Evolutionary conservation across 257 asterid species (phyloP).

Genomic region (Lavandula angustifolia): DNA sequence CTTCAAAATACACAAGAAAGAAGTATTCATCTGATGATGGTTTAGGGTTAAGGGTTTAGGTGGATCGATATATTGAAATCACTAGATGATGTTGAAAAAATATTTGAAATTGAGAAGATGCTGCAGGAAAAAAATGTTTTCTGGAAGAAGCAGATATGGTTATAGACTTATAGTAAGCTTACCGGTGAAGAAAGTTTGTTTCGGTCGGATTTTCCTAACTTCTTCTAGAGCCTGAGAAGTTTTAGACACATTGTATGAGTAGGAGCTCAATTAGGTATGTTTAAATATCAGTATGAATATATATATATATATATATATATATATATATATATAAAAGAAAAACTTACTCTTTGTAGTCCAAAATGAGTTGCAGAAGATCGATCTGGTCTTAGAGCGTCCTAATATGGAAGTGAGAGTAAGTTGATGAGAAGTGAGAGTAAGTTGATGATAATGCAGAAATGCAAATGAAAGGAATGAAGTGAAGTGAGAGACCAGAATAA

Average conservation of each 20-base stretch:
- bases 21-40: neutral
- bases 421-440: no score
- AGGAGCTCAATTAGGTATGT: neutral
- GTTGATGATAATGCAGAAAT: slow-evolving; percentile 3
- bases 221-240: slow-evolving; percentile 82
- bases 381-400: slow-evolving; percentile 97
- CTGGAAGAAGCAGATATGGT: slow-evolving; percentile 5
- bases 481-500: slow-evolving; percentile 65
- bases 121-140: neutral
- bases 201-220: slow-evolving; percentile 85
- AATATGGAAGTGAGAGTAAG: slow-evolving; percentile 21
- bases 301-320: neutral
- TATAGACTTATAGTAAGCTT: slow-evolving; percentile 23
- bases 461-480: slow-evolving; percentile 1
- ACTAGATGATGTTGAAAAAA: neutral
- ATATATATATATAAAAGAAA: no score
- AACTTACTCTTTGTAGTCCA: slow-evolving; percentile 85
- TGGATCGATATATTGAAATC: neutral
- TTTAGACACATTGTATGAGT: neutral
- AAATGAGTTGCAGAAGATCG: slow-evolving; percentile 95
- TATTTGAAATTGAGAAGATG: neutral
- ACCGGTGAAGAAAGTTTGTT: slow-evolving; percentile 92
- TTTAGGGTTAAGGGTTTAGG: neutral
- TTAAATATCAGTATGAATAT: neutral
- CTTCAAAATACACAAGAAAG: slow-evolving; percentile 41